Evolutionary conservation across 208 protist species (phyloP).

Genomic region (Leishmania amazonensis): DNA sequence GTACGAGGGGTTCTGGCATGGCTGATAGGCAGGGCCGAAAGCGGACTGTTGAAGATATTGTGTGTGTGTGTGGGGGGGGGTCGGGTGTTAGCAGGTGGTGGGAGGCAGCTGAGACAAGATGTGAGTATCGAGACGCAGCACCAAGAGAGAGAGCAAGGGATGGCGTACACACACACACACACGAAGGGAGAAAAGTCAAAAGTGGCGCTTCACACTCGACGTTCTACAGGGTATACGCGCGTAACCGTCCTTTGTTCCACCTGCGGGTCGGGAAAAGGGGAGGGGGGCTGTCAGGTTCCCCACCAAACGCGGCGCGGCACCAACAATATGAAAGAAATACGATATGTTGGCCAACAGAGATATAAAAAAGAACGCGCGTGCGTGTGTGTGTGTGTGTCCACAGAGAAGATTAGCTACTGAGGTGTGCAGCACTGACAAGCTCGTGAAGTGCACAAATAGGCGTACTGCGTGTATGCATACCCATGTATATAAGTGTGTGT

Average conservation of each 20-base stretch:
- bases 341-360: not conserved
- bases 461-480: constrained; percentile 4
- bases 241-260: not conserved
- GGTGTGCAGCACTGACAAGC: not conserved
- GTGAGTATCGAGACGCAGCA: not conserved
- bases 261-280: not conserved
- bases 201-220: not conserved
- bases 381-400: not conserved
- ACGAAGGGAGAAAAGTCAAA: not conserved
- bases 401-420: not conserved
- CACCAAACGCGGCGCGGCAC: not conserved
- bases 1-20: constrained; percentile 49
- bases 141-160: not conserved
- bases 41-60: not conserved
- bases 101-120: not conserved
- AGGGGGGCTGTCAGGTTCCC: not conserved
- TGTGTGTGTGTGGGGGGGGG: not conserved
- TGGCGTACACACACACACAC: not conserved
- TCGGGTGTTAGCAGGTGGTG: not conserved
- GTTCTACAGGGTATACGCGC: not conserved
- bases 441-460: not conserved
- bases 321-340: not conserved
- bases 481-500: not conserved
- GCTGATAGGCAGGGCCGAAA: not conserved
- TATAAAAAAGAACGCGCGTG: not conserved